Percentiles rank a stretch among this genome's conserved stretches.
phyloP scores from a whole-genome alignment of 306 rosid species.

The Sicyos baderoa region DNA sequence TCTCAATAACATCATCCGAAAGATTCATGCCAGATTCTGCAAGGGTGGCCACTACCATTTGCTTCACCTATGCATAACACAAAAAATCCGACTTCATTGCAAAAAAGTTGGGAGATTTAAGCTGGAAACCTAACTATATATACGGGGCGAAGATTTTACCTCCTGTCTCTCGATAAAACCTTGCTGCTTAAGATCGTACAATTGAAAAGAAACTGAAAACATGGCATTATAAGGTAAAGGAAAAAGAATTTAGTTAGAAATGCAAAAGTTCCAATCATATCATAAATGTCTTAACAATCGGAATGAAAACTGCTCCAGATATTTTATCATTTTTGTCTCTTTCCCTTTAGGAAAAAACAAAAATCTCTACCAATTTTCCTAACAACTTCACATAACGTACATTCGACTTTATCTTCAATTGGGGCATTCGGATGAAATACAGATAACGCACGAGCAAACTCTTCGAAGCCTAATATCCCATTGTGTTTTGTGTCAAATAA shows the following conservation, averaged over 20 bases:
- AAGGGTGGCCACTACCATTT: conserved; percentile 98
- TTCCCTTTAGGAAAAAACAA: neutral
- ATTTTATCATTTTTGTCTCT: neutral
- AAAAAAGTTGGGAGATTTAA: neutral
- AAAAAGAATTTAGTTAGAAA: neutral
- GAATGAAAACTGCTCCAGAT: neutral
- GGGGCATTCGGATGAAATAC: conserved; percentile 99
- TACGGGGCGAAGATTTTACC: conserved; percentile 34
- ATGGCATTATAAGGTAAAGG: neutral
- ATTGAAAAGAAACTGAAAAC: conserved; percentile 83
- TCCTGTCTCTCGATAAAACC: conserved; percentile 96
- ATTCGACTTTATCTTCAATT: conserved; percentile 82
- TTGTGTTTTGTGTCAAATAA: conserved; percentile 94
- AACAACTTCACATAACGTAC: conserved; percentile 39
- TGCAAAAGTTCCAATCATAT: neutral
- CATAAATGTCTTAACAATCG: neutral
- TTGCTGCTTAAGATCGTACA: conserved; percentile 98
- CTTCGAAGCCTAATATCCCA: conserved; percentile 95
- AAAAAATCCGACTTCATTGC: neutral
- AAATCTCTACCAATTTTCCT: conserved; percentile 4
- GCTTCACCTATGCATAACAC: conserved; percentile 61
- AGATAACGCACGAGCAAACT: conserved; percentile 93
- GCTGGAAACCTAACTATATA: neutral
- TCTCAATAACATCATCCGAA: conserved; percentile 91
- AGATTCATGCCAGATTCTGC: conserved; percentile 99